A percentile compares a stretch with the other conserved stretches of the same genome.
Evolutionary conservation across 2,329 filamentous ascomycete species (phyloP).

Genomic region (Colletotrichum limetticola): DNA sequence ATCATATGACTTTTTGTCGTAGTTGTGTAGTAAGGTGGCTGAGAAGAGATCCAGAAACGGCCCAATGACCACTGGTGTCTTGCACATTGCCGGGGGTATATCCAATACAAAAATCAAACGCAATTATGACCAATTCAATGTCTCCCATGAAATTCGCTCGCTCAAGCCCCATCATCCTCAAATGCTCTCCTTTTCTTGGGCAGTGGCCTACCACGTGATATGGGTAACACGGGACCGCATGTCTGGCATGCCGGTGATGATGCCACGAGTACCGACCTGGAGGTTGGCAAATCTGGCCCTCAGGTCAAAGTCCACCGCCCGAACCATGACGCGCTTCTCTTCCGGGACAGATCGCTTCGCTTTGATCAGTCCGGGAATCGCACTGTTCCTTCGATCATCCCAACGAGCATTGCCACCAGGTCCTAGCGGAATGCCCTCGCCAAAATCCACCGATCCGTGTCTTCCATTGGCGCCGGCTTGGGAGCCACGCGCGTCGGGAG

Average conservation of each 20-base stretch:
- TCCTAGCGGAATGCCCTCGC: constrained; percentile 45
- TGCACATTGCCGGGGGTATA: constrained; percentile 33
- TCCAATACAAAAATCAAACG: constrained; percentile 12
- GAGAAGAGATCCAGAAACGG: not conserved
- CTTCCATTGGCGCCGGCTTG: constrained; percentile 37
- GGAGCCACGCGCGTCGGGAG: constrained; percentile 42
- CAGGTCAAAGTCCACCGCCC: constrained; percentile 67
- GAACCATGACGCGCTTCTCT: constrained; percentile 66
- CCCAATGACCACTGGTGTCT: not conserved
- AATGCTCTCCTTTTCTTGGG: not conserved
- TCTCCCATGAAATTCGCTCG: not conserved
- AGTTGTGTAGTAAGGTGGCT: not conserved
- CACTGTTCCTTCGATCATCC: constrained; percentile 43
- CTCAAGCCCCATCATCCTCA: not conserved
- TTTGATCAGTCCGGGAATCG: constrained; percentile 35
- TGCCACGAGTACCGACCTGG: constrained; percentile 63
- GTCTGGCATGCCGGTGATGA: constrained; percentile 59
- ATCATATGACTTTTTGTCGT: not conserved
- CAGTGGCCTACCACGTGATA: constrained; percentile 56
- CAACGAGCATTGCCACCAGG: constrained; percentile 58
- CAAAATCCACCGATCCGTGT: constrained; percentile 46
- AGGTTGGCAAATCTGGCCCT: constrained; percentile 60
- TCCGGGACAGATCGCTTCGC: constrained; percentile 56
- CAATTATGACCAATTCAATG: not conserved
- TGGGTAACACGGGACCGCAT: constrained; percentile 56